Evolutionary conservation across 108 stramenopile species (phyloP).

Genomic region (Cylindrotheca closterium): DNA sequence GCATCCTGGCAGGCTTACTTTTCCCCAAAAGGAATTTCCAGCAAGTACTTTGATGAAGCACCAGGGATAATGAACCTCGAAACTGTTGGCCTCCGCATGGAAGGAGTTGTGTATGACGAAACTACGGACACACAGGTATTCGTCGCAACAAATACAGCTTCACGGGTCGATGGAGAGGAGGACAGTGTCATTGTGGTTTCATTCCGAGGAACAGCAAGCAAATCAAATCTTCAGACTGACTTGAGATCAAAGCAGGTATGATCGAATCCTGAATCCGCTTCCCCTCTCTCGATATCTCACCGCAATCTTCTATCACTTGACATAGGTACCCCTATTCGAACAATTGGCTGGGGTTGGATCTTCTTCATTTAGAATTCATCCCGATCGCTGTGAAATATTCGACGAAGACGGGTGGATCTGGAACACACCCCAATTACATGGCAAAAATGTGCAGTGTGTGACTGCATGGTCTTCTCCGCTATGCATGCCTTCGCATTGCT

Average conservation of each 20-base stretch:
- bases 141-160: slow-evolving; percentile 61
- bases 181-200: slow-evolving; percentile 86
- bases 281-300: neutral
- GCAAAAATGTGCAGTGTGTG: slow-evolving; percentile 21
- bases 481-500: slow-evolving; percentile 24
- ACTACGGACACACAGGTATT: slow-evolving; percentile 74
- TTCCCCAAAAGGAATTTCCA: slow-evolving; percentile 53
- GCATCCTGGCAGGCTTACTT: slow-evolving; percentile 92
- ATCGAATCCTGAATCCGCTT: neutral
- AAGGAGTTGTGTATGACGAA: slow-evolving; percentile 68
- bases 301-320: neutral
- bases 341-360: slow-evolving; percentile 44
- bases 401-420: slow-evolving; percentile 41
- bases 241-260: slow-evolving; percentile 62
- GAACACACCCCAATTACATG: slow-evolving; percentile 17
- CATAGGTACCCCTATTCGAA: slow-evolving; percentile 58
- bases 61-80: slow-evolving; percentile 73
- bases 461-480: slow-evolving; percentile 12
- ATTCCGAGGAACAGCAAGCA: slow-evolving; percentile 86
- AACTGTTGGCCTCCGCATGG: slow-evolving; percentile 67
- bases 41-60: slow-evolving; percentile 30
- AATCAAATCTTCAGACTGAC: slow-evolving; percentile 80
- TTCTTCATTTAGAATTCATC: slow-evolving; percentile 50
- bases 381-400: slow-evolving; percentile 40
- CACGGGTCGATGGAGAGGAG: slow-evolving; percentile 79